Evolutionary conservation across 164 flowering plant species (phyloP).

Genomic region (Kalanchoe fedtschenkoi): DNA sequence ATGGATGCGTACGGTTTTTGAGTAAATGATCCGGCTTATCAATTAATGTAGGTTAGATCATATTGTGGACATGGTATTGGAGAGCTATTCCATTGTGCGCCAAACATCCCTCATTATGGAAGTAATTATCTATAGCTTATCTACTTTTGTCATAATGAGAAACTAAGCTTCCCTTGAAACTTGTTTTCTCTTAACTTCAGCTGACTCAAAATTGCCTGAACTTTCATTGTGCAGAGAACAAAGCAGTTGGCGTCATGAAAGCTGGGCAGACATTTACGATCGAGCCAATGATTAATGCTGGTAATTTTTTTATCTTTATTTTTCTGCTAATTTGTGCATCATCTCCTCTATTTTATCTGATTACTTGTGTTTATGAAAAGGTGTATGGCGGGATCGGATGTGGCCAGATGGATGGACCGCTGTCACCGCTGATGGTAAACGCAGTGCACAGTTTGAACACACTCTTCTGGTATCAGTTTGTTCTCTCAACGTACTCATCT

Average conservation of each 20-base stretch:
- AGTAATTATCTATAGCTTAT: constrained; percentile 21
- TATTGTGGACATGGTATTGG: constrained; percentile 98
- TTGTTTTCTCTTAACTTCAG: background rate
- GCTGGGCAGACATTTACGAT: constrained; percentile 97
- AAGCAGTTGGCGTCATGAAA: constrained; percentile 98
- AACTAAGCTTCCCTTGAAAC: too few species aligned
- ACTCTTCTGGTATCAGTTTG: constrained; percentile 63
- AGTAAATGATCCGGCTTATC: background rate
- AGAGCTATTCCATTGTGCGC: constrained; percentile 97
- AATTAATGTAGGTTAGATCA: constrained; percentile 60
- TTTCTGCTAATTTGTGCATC: background rate
- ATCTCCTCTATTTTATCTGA: background rate
- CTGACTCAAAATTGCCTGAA: constrained; percentile 6
- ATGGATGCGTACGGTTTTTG: background rate
- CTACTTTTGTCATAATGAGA: constrained; percentile 1
- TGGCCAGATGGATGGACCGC: constrained; percentile 99
- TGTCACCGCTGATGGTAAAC: constrained; percentile 96
- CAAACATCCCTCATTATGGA: constrained; percentile 95
- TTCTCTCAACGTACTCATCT: background rate
- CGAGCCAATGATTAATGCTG: constrained; percentile 96
- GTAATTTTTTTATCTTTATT: constrained; percentile 19
- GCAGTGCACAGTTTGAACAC: constrained; percentile 98
- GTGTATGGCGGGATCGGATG: constrained; percentile 92
- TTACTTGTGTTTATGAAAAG: constrained; percentile 18
- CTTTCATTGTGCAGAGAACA: constrained; percentile 64